Percentiles rank a stretch among this genome's conserved stretches.
phyloP scores from a whole-genome alignment of 2,329 filamentous ascomycete species.

The Paraconiothyrium sp. region DNA sequence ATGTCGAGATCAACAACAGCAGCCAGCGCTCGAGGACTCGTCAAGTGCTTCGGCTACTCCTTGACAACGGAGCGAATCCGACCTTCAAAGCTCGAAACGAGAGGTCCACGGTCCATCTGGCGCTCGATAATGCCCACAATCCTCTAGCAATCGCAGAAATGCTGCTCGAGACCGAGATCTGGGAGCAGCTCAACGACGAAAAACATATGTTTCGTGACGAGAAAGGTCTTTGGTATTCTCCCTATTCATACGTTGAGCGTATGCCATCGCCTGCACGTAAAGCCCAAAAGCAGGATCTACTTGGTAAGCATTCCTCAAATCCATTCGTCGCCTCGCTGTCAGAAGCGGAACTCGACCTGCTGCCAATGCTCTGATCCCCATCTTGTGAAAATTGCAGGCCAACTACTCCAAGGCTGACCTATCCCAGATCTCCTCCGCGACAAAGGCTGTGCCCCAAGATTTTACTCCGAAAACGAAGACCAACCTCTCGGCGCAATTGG shows the following conservation, averaged over 20 bases:
- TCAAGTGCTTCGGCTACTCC: conserved; percentile 64
- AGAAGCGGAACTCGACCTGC: no score
- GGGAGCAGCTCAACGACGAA: conserved; percentile 71
- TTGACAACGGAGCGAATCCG: conserved; percentile 67
- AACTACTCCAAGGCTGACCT: not conserved
- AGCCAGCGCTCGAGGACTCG: conserved; percentile 38
- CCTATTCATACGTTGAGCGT: conserved; percentile 67
- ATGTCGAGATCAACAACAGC: conserved; percentile 58
- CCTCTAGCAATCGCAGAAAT: conserved; percentile 65
- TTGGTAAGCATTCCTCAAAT: conserved; percentile 19
- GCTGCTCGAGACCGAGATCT: conserved; percentile 70
- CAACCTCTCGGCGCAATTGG: conserved; percentile 49
- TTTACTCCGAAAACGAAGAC: conserved; percentile 48
- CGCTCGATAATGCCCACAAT: conserved; percentile 65
- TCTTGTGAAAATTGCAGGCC: no score
- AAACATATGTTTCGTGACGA: conserved; percentile 56
- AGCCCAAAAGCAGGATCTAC: conserved; percentile 29
- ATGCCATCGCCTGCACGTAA: conserved; percentile 33
- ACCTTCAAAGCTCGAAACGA: conserved; percentile 62
- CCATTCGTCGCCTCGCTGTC: no score
- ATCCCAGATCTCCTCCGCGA: conserved; percentile 37
- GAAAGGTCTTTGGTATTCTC: conserved; percentile 67
- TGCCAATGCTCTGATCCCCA: no score
- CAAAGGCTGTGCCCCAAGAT: conserved; percentile 44
- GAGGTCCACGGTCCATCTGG: conserved; percentile 68